Evolutionary conservation across 148 eudicot species (phyloP).

Genomic region (Cornus florida): DNA sequence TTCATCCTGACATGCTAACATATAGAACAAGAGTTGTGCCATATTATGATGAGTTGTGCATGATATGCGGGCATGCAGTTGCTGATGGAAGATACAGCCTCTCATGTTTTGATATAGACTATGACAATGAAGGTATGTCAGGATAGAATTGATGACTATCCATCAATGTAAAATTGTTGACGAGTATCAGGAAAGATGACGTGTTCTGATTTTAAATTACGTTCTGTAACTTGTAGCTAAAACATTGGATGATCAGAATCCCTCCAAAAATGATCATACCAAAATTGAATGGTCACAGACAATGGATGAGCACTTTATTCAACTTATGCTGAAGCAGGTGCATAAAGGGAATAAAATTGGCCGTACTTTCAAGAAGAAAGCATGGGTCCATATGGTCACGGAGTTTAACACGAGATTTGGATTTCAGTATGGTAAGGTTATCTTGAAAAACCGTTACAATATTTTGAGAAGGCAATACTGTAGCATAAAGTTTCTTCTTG

Average conservation of each 20-base stretch:
- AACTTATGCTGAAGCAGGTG: conserved; percentile 11
- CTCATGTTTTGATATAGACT: conserved; percentile 12
- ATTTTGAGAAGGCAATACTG: conserved; percentile 9
- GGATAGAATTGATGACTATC: not conserved
- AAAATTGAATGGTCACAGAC: conserved; percentile 10
- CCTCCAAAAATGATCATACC: not conserved
- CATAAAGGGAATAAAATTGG: conserved; percentile 7
- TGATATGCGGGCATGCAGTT: conserved; percentile 10
- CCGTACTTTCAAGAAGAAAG: conserved; percentile 12
- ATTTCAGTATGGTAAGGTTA: conserved; percentile 3
- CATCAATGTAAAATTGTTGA: not conserved
- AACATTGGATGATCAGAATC: conserved; percentile 4
- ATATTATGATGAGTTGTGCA: conserved; percentile 7
- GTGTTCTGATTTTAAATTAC: not conserved
- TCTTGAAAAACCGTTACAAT: conserved; percentile 11
- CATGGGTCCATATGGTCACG: conserved; percentile 9
- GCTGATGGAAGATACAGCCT: conserved; percentile 19
- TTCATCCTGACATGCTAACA: conserved; percentile 6
- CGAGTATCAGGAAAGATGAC: not conserved
- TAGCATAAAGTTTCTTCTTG: conserved; percentile 2
- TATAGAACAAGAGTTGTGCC: conserved; percentile 7
- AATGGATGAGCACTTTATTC: conserved; percentile 4
- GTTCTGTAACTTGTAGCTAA: conserved; percentile 1
- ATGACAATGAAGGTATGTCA: conserved; percentile 14
- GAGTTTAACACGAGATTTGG: conserved; percentile 11